Evolutionary conservation across 441 rosid species (phyloP), one percentile per base, ranked within the genome.

Genomic region (Viola pubescens): DNA sequence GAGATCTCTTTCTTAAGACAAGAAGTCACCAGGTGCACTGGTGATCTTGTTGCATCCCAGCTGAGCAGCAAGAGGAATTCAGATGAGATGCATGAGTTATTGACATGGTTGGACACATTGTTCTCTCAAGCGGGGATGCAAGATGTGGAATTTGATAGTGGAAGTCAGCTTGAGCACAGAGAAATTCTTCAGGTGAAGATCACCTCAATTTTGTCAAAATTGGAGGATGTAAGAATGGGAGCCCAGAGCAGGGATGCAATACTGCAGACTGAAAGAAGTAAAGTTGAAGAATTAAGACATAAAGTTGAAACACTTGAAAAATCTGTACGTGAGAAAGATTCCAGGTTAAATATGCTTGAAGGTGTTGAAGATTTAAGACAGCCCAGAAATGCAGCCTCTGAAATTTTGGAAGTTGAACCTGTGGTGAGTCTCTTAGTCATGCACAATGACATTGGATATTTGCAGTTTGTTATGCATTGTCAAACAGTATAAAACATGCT

Each of bases 21-120:
- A 77, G 99, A 95, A 78, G 97, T 89, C 70, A 91, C 98, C 26
- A 86, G 96, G 80, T 91, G 91, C 76, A 86, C 97, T 74, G 98
- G 89, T 52, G 95, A 72, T 79, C 91, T 88, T 75, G 79, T 62
- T 68, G 76, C 95, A 67, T 86, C 96, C 58, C 94, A 88, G 67
- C 72, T 76, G 70, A 74, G 74, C 73, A 75, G 65, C 54, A 91
- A 76, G 71, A 75, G 73, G 73, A 77, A 76, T 65, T 76, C 88
- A 43, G 78, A 81, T 56, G 90, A 85, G 73, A 76, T 86, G 65
- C 68, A 52, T 60, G 84, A 79, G 71, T 69, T 89, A 48, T 71
- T 88, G 65, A 44, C 76, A 56, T 86, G 95, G 96, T 70, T 91
- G 11, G 82, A 80, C 59, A 44, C 82, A 42, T 63, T 80, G 59